These are phyloP conservation scores for Sporisorium iseilematis-ciliati DNA, from an alignment of 1,284 basidiomycete genomes.

Conservation along the genomic window DNA sequence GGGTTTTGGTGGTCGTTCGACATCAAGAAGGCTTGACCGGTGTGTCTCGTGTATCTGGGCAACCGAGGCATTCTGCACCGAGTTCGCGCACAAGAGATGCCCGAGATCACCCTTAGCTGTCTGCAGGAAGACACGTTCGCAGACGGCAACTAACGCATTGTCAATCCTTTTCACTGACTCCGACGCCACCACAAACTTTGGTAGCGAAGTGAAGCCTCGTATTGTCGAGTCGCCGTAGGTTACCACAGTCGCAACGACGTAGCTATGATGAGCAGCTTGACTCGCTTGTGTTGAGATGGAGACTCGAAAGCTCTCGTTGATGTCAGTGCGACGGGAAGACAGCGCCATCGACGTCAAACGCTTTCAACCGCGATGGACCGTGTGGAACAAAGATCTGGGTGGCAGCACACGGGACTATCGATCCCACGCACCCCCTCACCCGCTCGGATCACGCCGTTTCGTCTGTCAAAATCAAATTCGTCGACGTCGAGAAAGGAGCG, in stretches of 20 bases:
- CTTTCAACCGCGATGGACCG: not conserved
- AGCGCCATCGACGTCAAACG: conserved; percentile 10
- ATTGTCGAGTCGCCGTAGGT: not conserved
- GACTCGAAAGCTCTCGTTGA: too few species aligned
- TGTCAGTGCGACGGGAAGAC: not conserved
- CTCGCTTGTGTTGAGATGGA: not conserved
- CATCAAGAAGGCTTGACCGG: not conserved
- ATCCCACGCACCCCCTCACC: too few species aligned
- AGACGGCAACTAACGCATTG: not conserved
- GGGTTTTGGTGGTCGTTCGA: not conserved
- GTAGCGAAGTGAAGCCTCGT: not conserved
- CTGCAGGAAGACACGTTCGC: not conserved
- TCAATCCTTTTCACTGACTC: not conserved
- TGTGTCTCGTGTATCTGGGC: not conserved
- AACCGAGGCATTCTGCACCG: not conserved
- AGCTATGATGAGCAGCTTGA: not conserved
- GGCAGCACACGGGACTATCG: not conserved
- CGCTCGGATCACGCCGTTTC: not conserved
- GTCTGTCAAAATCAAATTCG: not conserved
- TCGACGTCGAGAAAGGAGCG: not conserved
- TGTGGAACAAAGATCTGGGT: conserved; percentile 1
- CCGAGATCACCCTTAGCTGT: not conserved
- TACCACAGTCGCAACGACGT: not conserved
- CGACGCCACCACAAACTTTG: not conserved
- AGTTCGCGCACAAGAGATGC: not conserved